These are phyloP conservation scores for Neonectria punicea DNA, from an alignment of 2,329 filamentous ascomycete species.

Conservation along the genomic window DNA sequence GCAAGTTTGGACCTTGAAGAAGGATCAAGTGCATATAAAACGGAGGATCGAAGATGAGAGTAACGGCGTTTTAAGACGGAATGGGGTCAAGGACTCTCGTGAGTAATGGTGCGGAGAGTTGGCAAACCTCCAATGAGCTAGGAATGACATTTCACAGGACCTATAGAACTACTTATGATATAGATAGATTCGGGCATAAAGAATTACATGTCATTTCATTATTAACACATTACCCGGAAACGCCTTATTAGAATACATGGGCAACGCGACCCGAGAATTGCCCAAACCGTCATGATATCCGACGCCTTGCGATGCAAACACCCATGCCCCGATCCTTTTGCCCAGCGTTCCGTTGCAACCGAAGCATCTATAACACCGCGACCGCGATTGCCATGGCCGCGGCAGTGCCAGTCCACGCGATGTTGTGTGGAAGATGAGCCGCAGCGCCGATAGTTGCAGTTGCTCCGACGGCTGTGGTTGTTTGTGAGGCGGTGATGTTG, in stretches of 20 bases:
- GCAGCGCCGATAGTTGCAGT: constrained; percentile 16
- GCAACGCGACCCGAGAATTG: constrained; percentile 1
- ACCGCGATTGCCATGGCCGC: constrained; percentile 16
- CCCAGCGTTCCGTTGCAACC: not conserved
- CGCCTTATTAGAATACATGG: constrained; percentile 4
- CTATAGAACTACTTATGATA: constrained; percentile 19
- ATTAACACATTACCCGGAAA: not conserved
- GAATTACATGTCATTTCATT: constrained; percentile 7
- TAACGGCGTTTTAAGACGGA: not conserved
- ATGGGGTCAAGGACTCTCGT: not conserved
- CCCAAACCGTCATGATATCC: constrained; percentile 5
- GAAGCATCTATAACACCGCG: constrained; percentile 9
- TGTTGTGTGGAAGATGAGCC: constrained; percentile 1
- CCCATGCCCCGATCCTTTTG: constrained; percentile 1
- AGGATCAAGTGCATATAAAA: not conserved
- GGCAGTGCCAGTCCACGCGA: constrained; percentile 19
- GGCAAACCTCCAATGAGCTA: not conserved
- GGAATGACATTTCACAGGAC: not conserved
- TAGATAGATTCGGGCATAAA: constrained; percentile 10
- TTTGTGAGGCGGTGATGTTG: constrained; percentile 8
- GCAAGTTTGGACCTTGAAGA: constrained; percentile 57
- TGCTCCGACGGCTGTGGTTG: constrained; percentile 1
- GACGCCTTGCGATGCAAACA: constrained; percentile 13
- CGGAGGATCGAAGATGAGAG: not conserved
- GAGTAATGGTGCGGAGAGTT: not conserved